Percentiles rank a stretch among this genome's conserved stretches.
Evolutionary conservation across 2,329 filamentous ascomycete genomes (phyloP).

Genomic region (Zymoseptoria brevis): DNA sequence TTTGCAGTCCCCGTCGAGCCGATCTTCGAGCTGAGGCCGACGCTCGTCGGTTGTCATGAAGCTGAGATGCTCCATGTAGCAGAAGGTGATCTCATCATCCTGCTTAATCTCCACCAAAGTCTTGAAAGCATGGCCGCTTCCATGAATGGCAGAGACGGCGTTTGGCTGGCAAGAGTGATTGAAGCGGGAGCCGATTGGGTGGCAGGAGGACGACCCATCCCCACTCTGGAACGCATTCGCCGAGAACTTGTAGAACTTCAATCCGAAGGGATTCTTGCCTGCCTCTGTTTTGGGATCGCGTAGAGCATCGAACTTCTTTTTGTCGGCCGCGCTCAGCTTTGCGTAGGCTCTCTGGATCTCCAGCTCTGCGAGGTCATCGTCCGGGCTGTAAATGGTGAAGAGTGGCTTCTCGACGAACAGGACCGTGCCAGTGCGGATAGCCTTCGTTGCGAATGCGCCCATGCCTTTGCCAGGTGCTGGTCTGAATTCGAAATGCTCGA

Average conservation of each 20-base stretch:
- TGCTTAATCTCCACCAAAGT: background rate
- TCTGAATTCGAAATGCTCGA: constrained; percentile 3
- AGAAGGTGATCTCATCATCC: background rate
- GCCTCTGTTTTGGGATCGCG: background rate
- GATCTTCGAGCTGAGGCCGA: background rate
- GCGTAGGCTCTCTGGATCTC: background rate
- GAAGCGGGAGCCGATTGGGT: background rate
- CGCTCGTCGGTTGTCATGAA: background rate
- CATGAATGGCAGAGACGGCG: background rate
- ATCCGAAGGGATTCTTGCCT: background rate
- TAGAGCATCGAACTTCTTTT: background rate
- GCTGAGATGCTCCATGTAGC: background rate
- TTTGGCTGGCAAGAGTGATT: background rate
- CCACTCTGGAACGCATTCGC: background rate
- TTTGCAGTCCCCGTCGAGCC: background rate
- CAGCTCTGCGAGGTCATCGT: background rate
- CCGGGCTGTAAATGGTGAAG: background rate
- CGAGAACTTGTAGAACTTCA: background rate
- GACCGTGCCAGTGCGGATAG: background rate
- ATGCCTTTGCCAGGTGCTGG: constrained; percentile 1
- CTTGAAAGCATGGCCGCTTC: background rate
- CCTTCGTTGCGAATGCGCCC: constrained; percentile 1
- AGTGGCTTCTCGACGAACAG: background rate
- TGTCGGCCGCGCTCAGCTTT: background rate
- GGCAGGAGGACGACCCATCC: background rate